phyloP scores from a whole-genome alignment of 2,329 filamentous ascomycete species.

The Curvularia spicifera region DNA sequence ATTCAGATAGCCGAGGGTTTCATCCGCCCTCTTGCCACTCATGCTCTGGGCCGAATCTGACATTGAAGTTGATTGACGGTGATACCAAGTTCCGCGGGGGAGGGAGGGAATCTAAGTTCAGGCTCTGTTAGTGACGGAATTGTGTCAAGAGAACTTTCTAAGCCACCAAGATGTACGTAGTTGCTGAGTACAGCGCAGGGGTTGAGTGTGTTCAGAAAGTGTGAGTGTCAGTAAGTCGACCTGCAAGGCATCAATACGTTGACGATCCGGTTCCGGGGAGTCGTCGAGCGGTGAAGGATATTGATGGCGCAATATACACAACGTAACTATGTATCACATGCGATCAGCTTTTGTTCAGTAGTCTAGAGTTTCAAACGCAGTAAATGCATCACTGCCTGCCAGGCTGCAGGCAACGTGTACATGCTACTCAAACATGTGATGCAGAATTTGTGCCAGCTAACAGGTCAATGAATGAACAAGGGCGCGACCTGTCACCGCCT shows the following conservation, averaged over 20 bases:
- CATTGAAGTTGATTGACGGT: slow-evolving; percentile 12
- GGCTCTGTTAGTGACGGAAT: not conserved
- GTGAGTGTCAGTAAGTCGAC: not conserved
- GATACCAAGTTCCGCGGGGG: not conserved
- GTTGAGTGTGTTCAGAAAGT: not conserved
- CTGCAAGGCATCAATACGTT: not conserved
- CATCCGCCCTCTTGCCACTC: not conserved
- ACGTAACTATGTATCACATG: not conserved
- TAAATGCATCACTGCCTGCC: slow-evolving; percentile 7
- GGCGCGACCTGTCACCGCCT: slow-evolving; percentile 20
- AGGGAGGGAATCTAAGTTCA: not conserved
- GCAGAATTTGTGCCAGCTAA: not conserved
- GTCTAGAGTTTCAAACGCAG: not conserved
- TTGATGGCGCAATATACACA: not conserved
- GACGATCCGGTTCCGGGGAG: not conserved
- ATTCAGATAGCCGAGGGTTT: not conserved
- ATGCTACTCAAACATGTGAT: slow-evolving; percentile 10
- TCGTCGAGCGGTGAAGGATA: slow-evolving; percentile 1
- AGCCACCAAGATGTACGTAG: not conserved
- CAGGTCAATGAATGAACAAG: slow-evolving; percentile 8
- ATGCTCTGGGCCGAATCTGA: slow-evolving; percentile 1
- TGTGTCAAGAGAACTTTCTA: not conserved
- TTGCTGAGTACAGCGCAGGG: not conserved
- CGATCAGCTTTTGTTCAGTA: slow-evolving; percentile 12
- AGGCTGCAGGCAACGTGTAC: not conserved